Evolutionary conservation across 2,329 filamentous ascomycete genomes (phyloP).

Genomic region (Xylariaceae sp.): DNA sequence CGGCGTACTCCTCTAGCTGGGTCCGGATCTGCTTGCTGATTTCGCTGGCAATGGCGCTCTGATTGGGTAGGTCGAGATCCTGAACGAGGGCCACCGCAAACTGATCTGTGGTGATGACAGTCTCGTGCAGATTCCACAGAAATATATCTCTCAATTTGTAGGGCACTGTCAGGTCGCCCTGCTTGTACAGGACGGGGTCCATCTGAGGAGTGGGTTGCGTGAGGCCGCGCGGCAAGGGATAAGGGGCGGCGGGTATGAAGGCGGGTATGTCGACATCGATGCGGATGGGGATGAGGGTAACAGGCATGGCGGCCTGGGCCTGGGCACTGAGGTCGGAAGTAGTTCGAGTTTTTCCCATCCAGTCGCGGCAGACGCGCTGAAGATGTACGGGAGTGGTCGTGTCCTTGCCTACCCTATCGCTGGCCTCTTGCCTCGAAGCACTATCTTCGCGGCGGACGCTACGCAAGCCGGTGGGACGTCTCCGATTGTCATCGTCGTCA

Average conservation of each 20-base stretch:
- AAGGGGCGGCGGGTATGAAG: slow-evolving; percentile 60
- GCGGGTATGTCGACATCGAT: slow-evolving; percentile 90
- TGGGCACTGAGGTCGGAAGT: slow-evolving; percentile 55
- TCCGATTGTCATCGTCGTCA: slow-evolving; percentile 68
- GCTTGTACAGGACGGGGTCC: slow-evolving; percentile 62
- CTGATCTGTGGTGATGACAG: slow-evolving; percentile 86
- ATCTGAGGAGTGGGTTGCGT: slow-evolving; percentile 61
- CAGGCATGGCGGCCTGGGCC: slow-evolving; percentile 68
- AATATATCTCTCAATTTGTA: slow-evolving; percentile 94
- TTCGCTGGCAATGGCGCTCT: slow-evolving; percentile 62
- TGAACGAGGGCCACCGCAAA: slow-evolving; percentile 89
- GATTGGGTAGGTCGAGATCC: slow-evolving; percentile 83
- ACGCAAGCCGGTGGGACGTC: slow-evolving; percentile 76
- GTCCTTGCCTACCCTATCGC: slow-evolving; percentile 80
- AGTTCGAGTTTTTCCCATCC: slow-evolving; percentile 74
- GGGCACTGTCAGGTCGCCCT: slow-evolving; percentile 71
- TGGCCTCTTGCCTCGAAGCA: slow-evolving; percentile 55
- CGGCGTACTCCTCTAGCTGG: slow-evolving; percentile 92
- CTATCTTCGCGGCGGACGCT: slow-evolving; percentile 74
- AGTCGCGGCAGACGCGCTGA: slow-evolving; percentile 89
- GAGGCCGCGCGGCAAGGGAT: slow-evolving; percentile 57
- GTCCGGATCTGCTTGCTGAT: slow-evolving; percentile 93
- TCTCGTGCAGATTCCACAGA: slow-evolving; percentile 95
- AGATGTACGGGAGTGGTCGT: slow-evolving; percentile 70
- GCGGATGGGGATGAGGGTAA: slow-evolving; percentile 89